Evolutionary conservation across 2,329 filamentous ascomycete species (phyloP), one percentile per base, ranked within the genome.

Genomic region (Penicillium sp.): DNA sequence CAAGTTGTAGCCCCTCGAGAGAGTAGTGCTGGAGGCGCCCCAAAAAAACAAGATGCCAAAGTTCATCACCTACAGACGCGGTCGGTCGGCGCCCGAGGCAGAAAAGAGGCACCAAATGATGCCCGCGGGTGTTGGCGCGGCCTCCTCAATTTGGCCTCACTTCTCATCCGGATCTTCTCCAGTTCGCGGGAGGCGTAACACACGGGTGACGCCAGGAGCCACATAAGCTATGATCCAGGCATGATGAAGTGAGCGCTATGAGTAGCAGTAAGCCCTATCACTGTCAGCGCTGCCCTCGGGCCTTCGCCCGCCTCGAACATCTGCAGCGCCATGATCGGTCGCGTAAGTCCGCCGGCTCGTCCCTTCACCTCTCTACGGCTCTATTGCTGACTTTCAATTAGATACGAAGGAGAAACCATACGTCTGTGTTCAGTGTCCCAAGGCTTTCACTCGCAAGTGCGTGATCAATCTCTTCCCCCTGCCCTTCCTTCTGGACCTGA

Each of bases 321-420:
- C 57, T 67, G 24, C 65, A 67, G 57, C 59, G 64, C 8, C 64
- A 67, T 47, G 63, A 67, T 50, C 62, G 65, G 38, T 66, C 65
- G 32, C 65, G 64, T 67, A 61, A 36, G 58, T 29, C 29, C 11
- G 24, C 13, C 43, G 5, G 50, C 18, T 32, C 25, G 25, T 13
- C 34, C 25, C 24, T 32, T n/a, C 26, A 8, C 1, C 4, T 18
- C 26, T 24, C 34, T 27, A 37, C 11, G 43, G 34, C 25, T n/a
- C 34, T 35, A 43, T 50, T 57, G 29, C 29, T 32, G 29, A 43
- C 53, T 35, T n/a, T 39, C 40, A 35, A 29, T 26, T 41, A 67
- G 65, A 67, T 47, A 67, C 65, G 18, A 67, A 67, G 32, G 65
- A 67, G 46, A 67, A 66, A 47, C 65, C 65, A 3, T 67, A 58